Base-by-base conservation (phyloP, 805 yeast genomes). In the Saturnispora saitoi region DNA sequence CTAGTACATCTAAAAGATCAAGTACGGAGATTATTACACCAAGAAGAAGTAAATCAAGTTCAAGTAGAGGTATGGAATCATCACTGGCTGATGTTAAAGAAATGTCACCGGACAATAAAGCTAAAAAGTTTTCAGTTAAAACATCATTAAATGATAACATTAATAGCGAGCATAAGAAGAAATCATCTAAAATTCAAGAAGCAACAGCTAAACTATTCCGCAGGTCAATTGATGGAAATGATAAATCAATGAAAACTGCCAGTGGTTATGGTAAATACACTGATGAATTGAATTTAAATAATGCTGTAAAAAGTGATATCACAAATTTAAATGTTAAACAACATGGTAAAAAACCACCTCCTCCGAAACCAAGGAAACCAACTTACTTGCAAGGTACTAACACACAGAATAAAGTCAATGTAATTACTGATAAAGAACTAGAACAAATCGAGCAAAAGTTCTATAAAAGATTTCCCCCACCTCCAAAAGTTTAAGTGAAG, bases 191-290 rank as follows among this genome's bases (percentile, higher is more conserved):
- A 12, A 46, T 46, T 40, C 48, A 46, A 32, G 48, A 46, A 28
- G 31, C 44, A 20, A 46, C 48, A 12, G 43, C 43, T n/a, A 30
- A 36, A 32, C 19, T 46, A 17, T 46, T 46, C 15, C 43, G 48
- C 7, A 39, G 32, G 20, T 26, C 48, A 17, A 39, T 32, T n/a
- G 29, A 17, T 28, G 38, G 30, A n/a, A n/a, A n/a, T 10, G 39
- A 24, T 12, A 30, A 22, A 3, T 67, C 75, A 0, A 60, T 66
- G 15, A 81, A 77, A 56, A 80, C 91, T 0, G 95, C 95, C 0
- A 64, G 71, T 4, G 96, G 96, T 0, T 88, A 89, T 63, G 96
- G 96, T 7, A 78, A 78, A 60, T 86, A 75, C 59, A 80, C 90
- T 0, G 82, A 74, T 26, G 41, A 37, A 37, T 20, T 46, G 6